Percentiles rank a stretch among this genome's conserved stretches.
These are phyloP conservation scores for Quercus tomentella DNA, from an alignment of 331 rosid genomes.

Conservation along the genomic window DNA sequence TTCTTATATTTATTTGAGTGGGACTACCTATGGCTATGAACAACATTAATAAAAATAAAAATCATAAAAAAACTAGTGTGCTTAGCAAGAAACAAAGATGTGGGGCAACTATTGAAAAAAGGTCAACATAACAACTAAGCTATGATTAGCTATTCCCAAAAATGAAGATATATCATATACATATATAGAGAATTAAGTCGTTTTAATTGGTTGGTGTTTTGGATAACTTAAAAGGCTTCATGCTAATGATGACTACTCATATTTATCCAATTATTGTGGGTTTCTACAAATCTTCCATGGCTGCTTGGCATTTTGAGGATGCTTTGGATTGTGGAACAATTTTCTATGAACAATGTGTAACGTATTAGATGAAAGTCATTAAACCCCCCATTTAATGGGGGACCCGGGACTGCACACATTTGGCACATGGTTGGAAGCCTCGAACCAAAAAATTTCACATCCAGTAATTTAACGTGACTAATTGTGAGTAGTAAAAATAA, in stretches of 20 bases:
- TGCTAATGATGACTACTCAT: slow-evolving; percentile 17
- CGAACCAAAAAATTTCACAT: too few relatives aligned
- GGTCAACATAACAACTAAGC: slow-evolving; percentile 37
- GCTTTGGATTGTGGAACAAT: too few relatives aligned
- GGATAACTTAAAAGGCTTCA: slow-evolving; percentile 39
- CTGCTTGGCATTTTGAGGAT: too few relatives aligned
- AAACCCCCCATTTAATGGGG: too few relatives aligned
- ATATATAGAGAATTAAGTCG: slow-evolving; percentile 30
- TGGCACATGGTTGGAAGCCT: too few relatives aligned
- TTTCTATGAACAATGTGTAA: too few relatives aligned
- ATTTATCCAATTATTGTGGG: neutral
- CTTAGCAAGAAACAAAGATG: neutral
- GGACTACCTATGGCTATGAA: neutral
- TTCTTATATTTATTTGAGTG: neutral
- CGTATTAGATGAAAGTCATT: too few relatives aligned
- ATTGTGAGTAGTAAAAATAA: too few relatives aligned
- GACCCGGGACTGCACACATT: too few relatives aligned
- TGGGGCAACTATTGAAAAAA: slow-evolving; percentile 23
- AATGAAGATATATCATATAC: neutral
- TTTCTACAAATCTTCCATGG: neutral
- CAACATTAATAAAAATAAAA: neutral
- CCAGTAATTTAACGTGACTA: too few relatives aligned
- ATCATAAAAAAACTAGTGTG: neutral
- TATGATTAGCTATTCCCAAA: slow-evolving; percentile 26
- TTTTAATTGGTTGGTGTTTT: slow-evolving; percentile 53